Evolutionary conservation across 2,329 filamentous ascomycete species (phyloP).

Genomic region (Colletotrichum euphorbiae): DNA sequence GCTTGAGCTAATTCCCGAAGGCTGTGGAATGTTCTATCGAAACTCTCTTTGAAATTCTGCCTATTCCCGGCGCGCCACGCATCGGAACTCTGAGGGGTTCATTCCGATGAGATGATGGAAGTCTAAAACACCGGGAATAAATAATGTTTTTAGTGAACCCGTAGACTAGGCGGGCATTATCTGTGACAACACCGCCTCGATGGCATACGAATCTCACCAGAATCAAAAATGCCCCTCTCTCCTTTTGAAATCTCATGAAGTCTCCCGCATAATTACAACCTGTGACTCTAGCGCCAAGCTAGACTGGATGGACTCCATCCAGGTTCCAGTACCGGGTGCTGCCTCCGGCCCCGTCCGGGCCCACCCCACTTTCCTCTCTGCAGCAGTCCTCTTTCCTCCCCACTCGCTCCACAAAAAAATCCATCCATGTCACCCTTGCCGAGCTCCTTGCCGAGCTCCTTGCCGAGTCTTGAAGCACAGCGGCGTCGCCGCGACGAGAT

Average conservation of each 20-base stretch:
- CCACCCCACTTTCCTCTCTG: not conserved
- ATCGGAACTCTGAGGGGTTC: not conserved
- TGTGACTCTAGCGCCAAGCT: not conserved
- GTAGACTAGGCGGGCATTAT: not conserved
- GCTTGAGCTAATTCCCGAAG: constrained; percentile 25
- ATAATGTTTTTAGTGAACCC: not conserved
- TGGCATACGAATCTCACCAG: constrained; percentile 1
- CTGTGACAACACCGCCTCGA: constrained; percentile 31
- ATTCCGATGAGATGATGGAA: constrained; percentile 30
- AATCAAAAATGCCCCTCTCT: not conserved
- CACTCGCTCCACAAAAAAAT: not conserved
- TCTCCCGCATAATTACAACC: too few species aligned
- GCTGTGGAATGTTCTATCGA: constrained; percentile 15
- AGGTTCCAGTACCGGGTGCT: constrained; percentile 21
- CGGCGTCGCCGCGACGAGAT: not conserved
- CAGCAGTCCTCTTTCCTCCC: too few species aligned
- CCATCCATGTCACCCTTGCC: not conserved
- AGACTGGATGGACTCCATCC: not conserved
- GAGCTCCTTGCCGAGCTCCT: constrained; percentile 13
- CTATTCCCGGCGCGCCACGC: not conserved
- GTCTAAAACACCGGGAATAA: constrained; percentile 23
- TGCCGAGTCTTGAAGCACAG: constrained; percentile 15
- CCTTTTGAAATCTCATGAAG: too few species aligned
- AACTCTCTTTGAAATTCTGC: constrained; percentile 6
- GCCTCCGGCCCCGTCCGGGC: constrained; percentile 23